These are phyloP conservation scores for Mycena capillaripes DNA, from an alignment of 768 basidiomycete genomes.

Conservation along the genomic window DNA sequence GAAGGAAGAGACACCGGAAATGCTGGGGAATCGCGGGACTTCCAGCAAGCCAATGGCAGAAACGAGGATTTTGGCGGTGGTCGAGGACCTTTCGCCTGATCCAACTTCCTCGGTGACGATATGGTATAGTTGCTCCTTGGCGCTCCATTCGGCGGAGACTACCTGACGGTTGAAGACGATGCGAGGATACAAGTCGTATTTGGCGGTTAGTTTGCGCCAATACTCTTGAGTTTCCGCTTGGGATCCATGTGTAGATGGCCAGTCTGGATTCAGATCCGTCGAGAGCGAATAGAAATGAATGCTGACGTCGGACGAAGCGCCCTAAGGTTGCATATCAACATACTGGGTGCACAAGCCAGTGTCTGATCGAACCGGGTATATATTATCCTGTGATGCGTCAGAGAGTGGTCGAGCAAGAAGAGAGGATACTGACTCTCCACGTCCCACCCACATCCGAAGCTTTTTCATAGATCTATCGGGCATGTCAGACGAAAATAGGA, in stretches of 20 bases:
- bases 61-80: slow-evolving; percentile 63
- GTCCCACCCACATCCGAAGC: not conserved
- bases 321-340: slow-evolving; percentile 51
- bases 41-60: slow-evolving; percentile 67
- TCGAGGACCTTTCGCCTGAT: slow-evolving; percentile 46
- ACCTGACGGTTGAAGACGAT: slow-evolving; percentile 61
- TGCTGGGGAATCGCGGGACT: slow-evolving; percentile 53
- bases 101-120: slow-evolving; percentile 46
- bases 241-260: slow-evolving; percentile 56
- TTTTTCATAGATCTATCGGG: slow-evolving; percentile 6
- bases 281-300: slow-evolving; percentile 62
- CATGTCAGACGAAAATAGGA: not conserved
- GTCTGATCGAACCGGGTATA: slow-evolving; percentile 46
- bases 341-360: not conserved
- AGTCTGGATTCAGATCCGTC: slow-evolving; percentile 60
- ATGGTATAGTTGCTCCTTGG: slow-evolving; percentile 43
- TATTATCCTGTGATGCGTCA: slow-evolving; percentile 46
- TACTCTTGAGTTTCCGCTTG: slow-evolving; percentile 60
- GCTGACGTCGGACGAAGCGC: slow-evolving; percentile 57
- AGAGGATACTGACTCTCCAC: slow-evolving; percentile 57
- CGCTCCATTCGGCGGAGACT: slow-evolving; percentile 61
- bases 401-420: not conserved
- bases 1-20: slow-evolving; percentile 55
- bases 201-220: slow-evolving; percentile 56
- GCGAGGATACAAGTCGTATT: slow-evolving; percentile 56